Base-by-base conservation (phyloP, 768 basidiomycete species). In the Russula lepida region DNA sequence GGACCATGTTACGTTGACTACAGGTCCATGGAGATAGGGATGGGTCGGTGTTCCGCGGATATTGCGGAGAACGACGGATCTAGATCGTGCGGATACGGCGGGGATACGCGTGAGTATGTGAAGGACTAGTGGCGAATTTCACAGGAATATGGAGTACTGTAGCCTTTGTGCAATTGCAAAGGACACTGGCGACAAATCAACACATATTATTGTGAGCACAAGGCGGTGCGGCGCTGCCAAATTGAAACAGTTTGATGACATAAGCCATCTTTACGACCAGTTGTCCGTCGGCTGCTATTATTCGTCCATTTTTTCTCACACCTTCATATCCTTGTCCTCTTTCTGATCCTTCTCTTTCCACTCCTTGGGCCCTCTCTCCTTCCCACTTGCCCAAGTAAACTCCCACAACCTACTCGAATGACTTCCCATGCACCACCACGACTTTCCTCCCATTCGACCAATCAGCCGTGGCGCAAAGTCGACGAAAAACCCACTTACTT, bases 381-480 rank as follows among this genome's bases (percentile, higher is more conserved):
- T 25, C 48, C 5, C 30, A 41, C 15, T 30, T 30, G n/a, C 13
- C 9, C 7, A 33, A 25, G 48, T 46, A 50, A n/a, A 27, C 44
- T 17, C 3, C 5, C 12, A 41, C 41, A 4, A 32, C 48, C 44
- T 51, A 30, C 19, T 54, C 35, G 30, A 53, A 64, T 51, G 50
- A 23, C 59, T 15, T 57, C 63, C 37, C 49, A 55, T 44, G 33
- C 63, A 23, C 64, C 57, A 7, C 58, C 65, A 12, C 57, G 55
- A 15, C 55, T 62, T 37, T 51, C 60, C 3, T 62, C 60, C 17
- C 19, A 61, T n/a, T 9, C 54, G 2, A 19, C 60, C n/a, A 30
- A 62, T 46, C 64, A 53, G 19, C 32, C 58, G 52, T 58, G 65
- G 63, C 56, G 56, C 17, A 59, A 66, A 51, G 56, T 59, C 43